Percentiles rank a stretch among this genome's conserved stretches.
phyloP scores from a whole-genome alignment of 805 yeast genomes.

The Spathaspora sp. region DNA sequence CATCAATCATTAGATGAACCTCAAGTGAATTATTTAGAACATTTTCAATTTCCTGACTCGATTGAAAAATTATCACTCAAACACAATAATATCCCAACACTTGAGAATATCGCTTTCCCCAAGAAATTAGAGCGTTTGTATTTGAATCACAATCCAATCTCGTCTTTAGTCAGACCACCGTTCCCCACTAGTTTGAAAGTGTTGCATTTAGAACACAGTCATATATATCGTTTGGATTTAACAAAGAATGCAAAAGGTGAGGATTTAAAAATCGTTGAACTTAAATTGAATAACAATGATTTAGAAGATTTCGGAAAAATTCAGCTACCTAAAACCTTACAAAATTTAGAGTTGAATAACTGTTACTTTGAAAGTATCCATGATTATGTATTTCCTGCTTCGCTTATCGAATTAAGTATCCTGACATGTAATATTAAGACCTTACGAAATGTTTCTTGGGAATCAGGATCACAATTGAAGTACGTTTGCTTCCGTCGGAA shows the following conservation, averaged over 20 bases:
- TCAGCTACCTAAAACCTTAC: conserved; percentile 10
- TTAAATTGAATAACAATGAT: conserved; percentile 14
- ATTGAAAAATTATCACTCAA: conserved; percentile 13
- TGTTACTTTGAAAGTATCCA: conserved; percentile 9
- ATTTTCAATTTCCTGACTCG: conserved; percentile 13
- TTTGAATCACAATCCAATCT: conserved; percentile 15
- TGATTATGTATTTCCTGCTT: conserved; percentile 8
- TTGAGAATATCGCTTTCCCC: conserved; percentile 16
- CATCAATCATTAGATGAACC: too few relatives aligned
- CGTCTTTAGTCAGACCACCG: conserved; percentile 3
- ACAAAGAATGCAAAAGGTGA: conserved; percentile 10
- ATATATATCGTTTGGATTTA: conserved; percentile 11
- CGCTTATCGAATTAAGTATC: conserved; percentile 14
- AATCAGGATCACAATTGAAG: conserved; percentile 5
- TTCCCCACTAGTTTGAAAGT: conserved; percentile 11
- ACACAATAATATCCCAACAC: conserved; percentile 13
- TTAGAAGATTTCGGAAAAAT: conserved; percentile 11
- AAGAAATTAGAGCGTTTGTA: conserved; percentile 11
- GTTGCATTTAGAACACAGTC: conserved; percentile 18
- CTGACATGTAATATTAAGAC: conserved; percentile 13
- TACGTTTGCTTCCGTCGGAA: conserved; percentile 13
- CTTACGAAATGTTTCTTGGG: conserved; percentile 11
- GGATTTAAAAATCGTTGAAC: conserved; percentile 7
- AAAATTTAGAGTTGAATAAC: conserved; percentile 15
- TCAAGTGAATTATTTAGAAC: conserved; percentile 7